phyloP scores from a whole-genome alignment of 2,329 filamentous ascomycete species.

The Boeremia exigua region DNA sequence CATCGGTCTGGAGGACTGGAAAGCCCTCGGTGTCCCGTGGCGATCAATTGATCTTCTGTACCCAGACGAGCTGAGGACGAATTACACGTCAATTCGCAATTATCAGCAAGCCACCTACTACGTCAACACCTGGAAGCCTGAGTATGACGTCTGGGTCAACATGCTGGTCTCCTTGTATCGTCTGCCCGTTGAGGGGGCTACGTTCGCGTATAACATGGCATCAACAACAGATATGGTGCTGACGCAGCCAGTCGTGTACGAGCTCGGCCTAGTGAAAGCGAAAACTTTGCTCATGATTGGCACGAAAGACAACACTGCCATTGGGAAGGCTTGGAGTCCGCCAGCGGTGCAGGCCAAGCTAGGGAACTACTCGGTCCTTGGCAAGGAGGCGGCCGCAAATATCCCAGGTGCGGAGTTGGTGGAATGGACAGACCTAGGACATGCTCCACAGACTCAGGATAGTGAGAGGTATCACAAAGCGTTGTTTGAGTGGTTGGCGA shows the following conservation, averaged over 20 bases:
- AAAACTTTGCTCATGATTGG: slow-evolving; percentile 60
- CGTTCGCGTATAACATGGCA: slow-evolving; percentile 58
- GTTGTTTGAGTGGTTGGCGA: slow-evolving; percentile 54
- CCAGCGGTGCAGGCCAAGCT: slow-evolving; percentile 40
- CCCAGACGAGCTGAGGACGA: slow-evolving; percentile 27
- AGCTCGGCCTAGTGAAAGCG: slow-evolving; percentile 55
- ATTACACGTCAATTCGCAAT: slow-evolving; percentile 32
- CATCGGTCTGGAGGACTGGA: slow-evolving; percentile 63
- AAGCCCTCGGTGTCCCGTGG: slow-evolving; percentile 36
- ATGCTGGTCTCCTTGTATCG: slow-evolving; percentile 62
- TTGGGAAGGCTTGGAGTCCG: slow-evolving; percentile 59
- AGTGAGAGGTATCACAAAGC: slow-evolving; percentile 56
- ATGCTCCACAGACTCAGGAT: slow-evolving; percentile 61
- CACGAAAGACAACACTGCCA: slow-evolving; percentile 61
- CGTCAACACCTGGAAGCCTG: slow-evolving; percentile 52
- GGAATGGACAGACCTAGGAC: slow-evolving; percentile 57
- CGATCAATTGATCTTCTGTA: slow-evolving; percentile 27
- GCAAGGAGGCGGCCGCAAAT: slow-evolving; percentile 52
- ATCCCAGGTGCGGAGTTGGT: slow-evolving; percentile 55
- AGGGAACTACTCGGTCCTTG: slow-evolving; percentile 59
- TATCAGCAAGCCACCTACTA: slow-evolving; percentile 41
- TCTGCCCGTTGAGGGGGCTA: slow-evolving; percentile 48
- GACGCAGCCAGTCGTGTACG: slow-evolving; percentile 59
- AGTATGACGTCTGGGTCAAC: slow-evolving; percentile 62
- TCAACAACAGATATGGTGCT: slow-evolving; percentile 63